A percentile compares a stretch with the other conserved stretches of the same genome.
Conservation (phyloP, 352 stramenopile genomes). For the Phytophthora cactorum region DNA sequence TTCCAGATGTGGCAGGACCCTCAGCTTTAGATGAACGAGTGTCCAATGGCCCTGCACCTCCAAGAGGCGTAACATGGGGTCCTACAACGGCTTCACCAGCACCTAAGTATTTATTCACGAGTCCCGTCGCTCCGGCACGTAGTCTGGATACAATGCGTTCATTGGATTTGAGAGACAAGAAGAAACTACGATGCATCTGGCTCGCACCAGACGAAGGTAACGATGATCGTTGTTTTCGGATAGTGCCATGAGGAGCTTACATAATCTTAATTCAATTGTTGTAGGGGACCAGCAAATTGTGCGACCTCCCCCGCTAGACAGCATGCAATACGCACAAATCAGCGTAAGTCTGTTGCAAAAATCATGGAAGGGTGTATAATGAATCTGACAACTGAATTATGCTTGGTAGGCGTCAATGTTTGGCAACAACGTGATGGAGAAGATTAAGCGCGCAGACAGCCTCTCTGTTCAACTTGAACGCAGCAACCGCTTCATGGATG, state of each 20-base stretch:
- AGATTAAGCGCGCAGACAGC: slow-evolving; percentile 64
- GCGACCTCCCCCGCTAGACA: slow-evolving; percentile 56
- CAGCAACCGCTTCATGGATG: slow-evolving; percentile 66
- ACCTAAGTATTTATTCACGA: slow-evolving; percentile 38
- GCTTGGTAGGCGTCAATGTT: slow-evolving; percentile 54
- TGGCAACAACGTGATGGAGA: slow-evolving; percentile 59
- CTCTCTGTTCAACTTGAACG: slow-evolving; percentile 71
- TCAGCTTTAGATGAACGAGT: neutral
- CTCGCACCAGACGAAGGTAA: slow-evolving; percentile 71
- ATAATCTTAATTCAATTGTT: neutral
- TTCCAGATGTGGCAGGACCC: slow-evolving; percentile 32
- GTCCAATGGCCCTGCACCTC: slow-evolving; percentile 1
- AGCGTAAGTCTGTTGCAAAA: slow-evolving; percentile 30
- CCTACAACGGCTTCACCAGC: neutral
- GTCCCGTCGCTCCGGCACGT: slow-evolving; percentile 16
- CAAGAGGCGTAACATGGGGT: slow-evolving; percentile 19
- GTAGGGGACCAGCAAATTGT: slow-evolving; percentile 68
- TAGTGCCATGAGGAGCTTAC: neutral
- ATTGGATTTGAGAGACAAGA: slow-evolving; percentile 66
- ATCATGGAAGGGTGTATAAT: neutral
- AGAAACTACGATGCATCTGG: slow-evolving; percentile 75
- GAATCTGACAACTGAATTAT: neutral
- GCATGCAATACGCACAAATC: slow-evolving; percentile 71
- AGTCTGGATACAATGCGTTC: slow-evolving; percentile 29
- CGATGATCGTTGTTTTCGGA: slow-evolving; percentile 23